phyloP scores from a whole-genome alignment of 2,329 filamentous ascomycete genomes.

The Tolypocladium tundrense region DNA sequence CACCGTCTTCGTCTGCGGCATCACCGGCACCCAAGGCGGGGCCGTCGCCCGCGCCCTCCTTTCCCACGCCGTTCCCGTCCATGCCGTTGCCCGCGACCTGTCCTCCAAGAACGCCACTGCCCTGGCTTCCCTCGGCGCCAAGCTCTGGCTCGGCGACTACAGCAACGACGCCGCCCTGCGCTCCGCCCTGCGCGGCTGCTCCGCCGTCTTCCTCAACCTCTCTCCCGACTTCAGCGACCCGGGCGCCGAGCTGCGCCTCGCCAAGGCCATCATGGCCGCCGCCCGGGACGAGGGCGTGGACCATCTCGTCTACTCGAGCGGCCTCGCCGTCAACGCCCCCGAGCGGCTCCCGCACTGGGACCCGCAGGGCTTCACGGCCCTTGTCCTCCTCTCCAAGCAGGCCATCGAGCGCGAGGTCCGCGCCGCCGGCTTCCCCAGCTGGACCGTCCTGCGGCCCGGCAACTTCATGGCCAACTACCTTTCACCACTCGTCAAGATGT shows the following conservation, averaged over 20 bases:
- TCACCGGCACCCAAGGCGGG: constrained; percentile 29
- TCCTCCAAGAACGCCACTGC: constrained; percentile 16
- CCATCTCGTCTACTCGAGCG: constrained; percentile 26
- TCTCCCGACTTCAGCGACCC: constrained; percentile 20
- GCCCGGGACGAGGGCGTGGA: constrained; percentile 25
- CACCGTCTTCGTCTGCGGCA: constrained; percentile 26
- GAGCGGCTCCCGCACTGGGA: constrained; percentile 16
- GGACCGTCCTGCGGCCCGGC: constrained; percentile 39
- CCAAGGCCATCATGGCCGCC: constrained; percentile 20
- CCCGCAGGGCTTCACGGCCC: constrained; percentile 15
- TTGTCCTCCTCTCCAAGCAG: constrained; percentile 26
- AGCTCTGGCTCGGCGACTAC: constrained; percentile 22
- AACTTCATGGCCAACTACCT: constrained; percentile 43
- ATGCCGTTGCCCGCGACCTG: constrained; percentile 21
- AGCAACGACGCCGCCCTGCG: constrained; percentile 19
- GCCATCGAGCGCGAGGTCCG: constrained; percentile 29
- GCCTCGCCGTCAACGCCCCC: constrained; percentile 18
- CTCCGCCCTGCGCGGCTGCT: constrained; percentile 17
- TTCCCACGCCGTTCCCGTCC: constrained; percentile 18
- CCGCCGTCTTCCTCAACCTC: constrained; percentile 23
- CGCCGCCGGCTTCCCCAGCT: constrained; percentile 25
- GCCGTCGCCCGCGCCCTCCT: constrained; percentile 24
- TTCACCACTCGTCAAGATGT: constrained; percentile 27
- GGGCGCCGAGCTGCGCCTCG: constrained; percentile 17
- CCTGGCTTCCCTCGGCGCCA: constrained; percentile 20